Evolutionary conservation across 176 grass and related monocot species (phyloP).

Genomic region (Zoysia japonica): DNA sequence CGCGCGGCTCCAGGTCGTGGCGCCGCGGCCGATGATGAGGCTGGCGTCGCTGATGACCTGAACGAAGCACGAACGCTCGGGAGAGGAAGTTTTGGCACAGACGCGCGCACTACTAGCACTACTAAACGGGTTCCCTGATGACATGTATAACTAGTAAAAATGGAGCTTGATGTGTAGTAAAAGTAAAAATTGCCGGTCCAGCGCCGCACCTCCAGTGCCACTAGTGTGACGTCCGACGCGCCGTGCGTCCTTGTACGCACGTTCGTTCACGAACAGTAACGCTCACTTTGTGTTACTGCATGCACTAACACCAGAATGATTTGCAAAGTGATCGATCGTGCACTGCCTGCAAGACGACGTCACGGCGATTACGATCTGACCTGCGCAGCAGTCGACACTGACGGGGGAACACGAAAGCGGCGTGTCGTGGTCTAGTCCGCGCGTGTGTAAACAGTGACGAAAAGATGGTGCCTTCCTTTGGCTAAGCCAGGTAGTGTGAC

Average conservation of each 20-base stretch:
- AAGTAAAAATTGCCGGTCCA: too few species aligned
- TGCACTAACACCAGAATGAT: too few species aligned
- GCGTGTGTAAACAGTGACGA: neutral
- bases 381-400: neutral
- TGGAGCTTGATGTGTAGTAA: neutral
- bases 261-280: too few species aligned
- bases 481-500: neutral
- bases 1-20: neutral
- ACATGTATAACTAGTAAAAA: neutral
- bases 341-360: too few species aligned
- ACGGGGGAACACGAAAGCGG: neutral
- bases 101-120: neutral
- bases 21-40: too few species aligned
- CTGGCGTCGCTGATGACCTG: constrained; percentile 45
- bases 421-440: neutral
- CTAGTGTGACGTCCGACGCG: too few species aligned
- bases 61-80: neutral
- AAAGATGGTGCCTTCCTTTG: neutral
- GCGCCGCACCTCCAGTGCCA: too few species aligned
- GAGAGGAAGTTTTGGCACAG: constrained; percentile 14
- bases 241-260: too few species aligned
- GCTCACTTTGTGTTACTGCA: too few species aligned
- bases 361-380: too few species aligned
- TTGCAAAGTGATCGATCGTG: too few species aligned
- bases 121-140: neutral